Percentiles rank a stretch among this genome's conserved stretches.
These are phyloP conservation scores for Daldinia grandis DNA, from an alignment of 495 filamentous ascomycete genomes.

Conservation along the genomic window DNA sequence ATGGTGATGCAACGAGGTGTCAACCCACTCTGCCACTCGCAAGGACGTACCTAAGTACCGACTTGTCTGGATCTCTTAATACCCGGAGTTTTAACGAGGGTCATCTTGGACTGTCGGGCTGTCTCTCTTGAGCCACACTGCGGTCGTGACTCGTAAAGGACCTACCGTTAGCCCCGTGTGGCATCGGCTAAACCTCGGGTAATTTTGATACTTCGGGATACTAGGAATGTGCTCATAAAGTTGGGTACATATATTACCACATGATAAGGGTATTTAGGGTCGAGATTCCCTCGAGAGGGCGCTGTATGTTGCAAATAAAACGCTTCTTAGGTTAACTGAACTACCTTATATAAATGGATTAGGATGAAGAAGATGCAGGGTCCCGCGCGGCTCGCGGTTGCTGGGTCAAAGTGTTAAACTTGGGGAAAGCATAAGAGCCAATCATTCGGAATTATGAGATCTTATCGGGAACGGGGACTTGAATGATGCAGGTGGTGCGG, in stretches of 20 bases:
- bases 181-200: neutral
- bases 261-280: neutral
- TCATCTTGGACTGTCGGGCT: neutral
- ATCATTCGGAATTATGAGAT: constrained; percentile 23
- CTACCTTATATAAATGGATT: neutral
- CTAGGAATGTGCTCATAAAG: neutral
- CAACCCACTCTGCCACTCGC: constrained; percentile 4
- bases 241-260: neutral
- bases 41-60: neutral
- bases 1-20: constrained; percentile 39
- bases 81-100: neutral
- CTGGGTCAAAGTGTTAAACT: constrained; percentile 24
- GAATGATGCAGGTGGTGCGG: constrained; percentile 10
- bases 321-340: constrained; percentile 3
- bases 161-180: neutral
- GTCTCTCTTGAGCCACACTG: too few relatives aligned
- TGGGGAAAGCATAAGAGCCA: constrained; percentile 19
- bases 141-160: neutral
- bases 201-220: neutral
- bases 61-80: neutral
- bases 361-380: constrained; percentile 6
- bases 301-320: neutral
- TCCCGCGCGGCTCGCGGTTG: constrained; percentile 22
- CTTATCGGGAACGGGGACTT: constrained; percentile 14
- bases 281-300: neutral